phyloP scores from a whole-genome alignment of 2,329 filamentous ascomycete species.

The Neofusicoccum sp. region DNA sequence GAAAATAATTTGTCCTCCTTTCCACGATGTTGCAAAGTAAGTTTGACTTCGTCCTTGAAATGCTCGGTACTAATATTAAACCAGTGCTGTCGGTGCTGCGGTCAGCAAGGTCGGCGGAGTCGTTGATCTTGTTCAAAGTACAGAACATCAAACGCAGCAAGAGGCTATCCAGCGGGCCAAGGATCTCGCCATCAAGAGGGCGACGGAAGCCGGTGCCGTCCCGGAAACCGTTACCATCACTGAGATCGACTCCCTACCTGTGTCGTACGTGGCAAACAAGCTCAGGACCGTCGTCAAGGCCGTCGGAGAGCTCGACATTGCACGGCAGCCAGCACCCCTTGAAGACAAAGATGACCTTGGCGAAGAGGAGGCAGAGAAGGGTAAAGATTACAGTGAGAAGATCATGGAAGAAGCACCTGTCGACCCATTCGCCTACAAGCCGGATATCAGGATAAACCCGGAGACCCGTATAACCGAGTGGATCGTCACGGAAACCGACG shows the following conservation, averaged over 20 bases:
- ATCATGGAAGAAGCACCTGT: conserved; percentile 22
- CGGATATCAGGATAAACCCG: conserved; percentile 40
- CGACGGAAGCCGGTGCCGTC: conserved; percentile 51
- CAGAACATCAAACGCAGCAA: conserved; percentile 32
- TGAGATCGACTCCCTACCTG: conserved; percentile 57
- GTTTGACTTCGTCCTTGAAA: conserved; percentile 36
- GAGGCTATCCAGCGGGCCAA: conserved; percentile 23
- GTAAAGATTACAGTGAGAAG: conserved; percentile 8
- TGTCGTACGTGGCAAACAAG: conserved; percentile 59
- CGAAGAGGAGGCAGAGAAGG: conserved; percentile 19
- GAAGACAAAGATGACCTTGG: conserved; percentile 15
- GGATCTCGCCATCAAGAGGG: conserved; percentile 48
- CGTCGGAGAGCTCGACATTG: conserved; percentile 53
- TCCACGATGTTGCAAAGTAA: conserved; percentile 19
- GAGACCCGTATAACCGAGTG: conserved; percentile 33
- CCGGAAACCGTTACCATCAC: conserved; percentile 51
- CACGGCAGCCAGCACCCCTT: conserved; percentile 27
- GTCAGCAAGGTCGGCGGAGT: conserved; percentile 22
- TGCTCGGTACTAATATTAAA: conserved; percentile 15
- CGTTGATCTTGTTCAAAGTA: conserved; percentile 14
- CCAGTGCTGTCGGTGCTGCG: conserved; percentile 21
- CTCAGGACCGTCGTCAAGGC: conserved; percentile 57
- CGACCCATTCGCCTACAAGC: conserved; percentile 42
- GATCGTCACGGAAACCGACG: conserved; percentile 49
- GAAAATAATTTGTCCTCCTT: conserved; percentile 47